Percentiles rank a stretch among this genome's conserved stretches.
Evolutionary conservation across 805 yeast species (phyloP).

Genomic region (Cyberlindnera suaveolens): DNA sequence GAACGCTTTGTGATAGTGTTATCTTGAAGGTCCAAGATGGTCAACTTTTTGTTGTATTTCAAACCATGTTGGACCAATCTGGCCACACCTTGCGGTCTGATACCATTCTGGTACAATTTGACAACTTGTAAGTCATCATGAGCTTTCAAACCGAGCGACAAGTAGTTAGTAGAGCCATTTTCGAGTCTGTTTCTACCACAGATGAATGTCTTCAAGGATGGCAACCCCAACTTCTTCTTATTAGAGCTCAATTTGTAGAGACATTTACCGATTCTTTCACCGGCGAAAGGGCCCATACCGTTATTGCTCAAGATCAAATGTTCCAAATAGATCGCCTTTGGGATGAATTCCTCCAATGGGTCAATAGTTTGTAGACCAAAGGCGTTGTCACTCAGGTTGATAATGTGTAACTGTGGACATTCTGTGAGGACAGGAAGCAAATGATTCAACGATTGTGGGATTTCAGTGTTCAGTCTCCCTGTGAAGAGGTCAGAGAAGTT

Average conservation of each 20-base stretch:
- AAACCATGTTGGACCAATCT: conserved; percentile 71
- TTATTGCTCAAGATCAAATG: conserved; percentile 89
- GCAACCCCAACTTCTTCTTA: conserved; percentile 42
- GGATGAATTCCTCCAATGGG: conserved; percentile 72
- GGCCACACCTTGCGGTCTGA: conserved; percentile 87
- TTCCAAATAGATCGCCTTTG: conserved; percentile 70
- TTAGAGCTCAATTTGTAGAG: conserved; percentile 63
- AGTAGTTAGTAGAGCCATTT: conserved; percentile 83
- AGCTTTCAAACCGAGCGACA: conserved; percentile 79
- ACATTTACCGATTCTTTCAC: conserved; percentile 87
- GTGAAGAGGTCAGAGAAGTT: conserved; percentile 92
- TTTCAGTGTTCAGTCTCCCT: conserved; percentile 90
- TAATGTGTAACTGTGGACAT: conserved; percentile 60
- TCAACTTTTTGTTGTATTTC: conserved; percentile 49
- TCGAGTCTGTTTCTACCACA: conserved; percentile 98
- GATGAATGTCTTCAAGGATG: conserved; percentile 72
- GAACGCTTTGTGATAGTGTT: conserved; percentile 81
- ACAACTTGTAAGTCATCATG: conserved; percentile 70
- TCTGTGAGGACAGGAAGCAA: conserved; percentile 68
- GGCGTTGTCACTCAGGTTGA: conserved; percentile 92
- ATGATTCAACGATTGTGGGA: conserved; percentile 72
- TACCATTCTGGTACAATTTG: conserved; percentile 91
- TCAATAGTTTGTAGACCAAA: conserved; percentile 94
- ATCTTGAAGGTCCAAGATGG: conserved; percentile 83
- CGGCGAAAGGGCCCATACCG: conserved; percentile 98